phyloP scores from a whole-genome alignment of 2,329 filamentous ascomycete species.

The Trichoderma polysporum region DNA sequence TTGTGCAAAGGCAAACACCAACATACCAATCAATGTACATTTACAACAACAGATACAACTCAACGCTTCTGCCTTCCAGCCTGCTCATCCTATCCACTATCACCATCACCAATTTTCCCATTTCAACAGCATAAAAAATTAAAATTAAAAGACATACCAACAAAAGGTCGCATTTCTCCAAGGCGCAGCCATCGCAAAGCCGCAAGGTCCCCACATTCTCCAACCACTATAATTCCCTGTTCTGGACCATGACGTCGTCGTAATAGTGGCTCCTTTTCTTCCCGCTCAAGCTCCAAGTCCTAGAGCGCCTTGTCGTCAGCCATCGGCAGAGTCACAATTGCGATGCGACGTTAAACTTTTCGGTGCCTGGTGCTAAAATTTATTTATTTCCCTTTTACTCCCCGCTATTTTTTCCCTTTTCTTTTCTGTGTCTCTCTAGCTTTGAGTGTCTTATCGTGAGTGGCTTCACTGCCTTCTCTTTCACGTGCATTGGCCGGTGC shows the following conservation, averaged over 20 bases:
- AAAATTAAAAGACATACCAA: too few relatives aligned
- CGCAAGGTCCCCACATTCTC: not conserved
- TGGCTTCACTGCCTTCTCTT: not conserved
- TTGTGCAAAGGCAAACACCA: too few relatives aligned
- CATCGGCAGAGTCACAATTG: not conserved
- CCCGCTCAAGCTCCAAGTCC: not conserved
- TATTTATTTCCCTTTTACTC: not conserved
- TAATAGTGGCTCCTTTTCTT: not conserved
- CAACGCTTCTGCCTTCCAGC: not conserved
- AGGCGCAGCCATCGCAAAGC: not conserved
- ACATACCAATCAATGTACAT: too few relatives aligned
- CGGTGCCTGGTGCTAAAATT: not conserved
- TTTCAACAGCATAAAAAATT: not conserved
- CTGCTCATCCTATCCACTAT: not conserved
- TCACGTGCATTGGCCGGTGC: not conserved
- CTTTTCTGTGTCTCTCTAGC: not conserved
- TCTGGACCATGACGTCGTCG: not conserved
- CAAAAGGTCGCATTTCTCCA: not conserved
- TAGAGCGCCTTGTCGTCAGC: conserved; percentile 1
- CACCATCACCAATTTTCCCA: not conserved
- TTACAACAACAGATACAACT: not conserved
- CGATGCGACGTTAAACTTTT: not conserved
- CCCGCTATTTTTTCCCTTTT: not conserved
- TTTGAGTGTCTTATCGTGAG: not conserved
- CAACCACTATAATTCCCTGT: not conserved